A percentile compares a stretch with the other conserved stretches of the same genome.
These are phyloP conservation scores for Neocatenulostroma microsporum DNA, from an alignment of 2,329 filamentous ascomycete genomes.

Conservation along the genomic window DNA sequence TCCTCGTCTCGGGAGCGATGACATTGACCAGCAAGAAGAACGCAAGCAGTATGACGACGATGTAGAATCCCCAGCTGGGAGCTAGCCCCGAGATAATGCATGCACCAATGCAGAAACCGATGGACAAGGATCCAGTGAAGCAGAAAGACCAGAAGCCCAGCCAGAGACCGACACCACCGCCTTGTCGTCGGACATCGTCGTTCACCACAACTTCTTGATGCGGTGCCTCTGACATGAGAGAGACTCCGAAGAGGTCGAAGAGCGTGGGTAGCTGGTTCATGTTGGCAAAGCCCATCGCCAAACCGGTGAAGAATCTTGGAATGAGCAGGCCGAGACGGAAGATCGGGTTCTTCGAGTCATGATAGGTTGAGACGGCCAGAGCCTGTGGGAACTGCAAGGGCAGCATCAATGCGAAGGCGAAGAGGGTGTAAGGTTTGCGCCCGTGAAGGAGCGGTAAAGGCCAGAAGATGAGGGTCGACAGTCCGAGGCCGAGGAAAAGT, in stretches of 20 bases:
- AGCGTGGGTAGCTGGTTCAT: constrained; percentile 68
- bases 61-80: constrained; percentile 68
- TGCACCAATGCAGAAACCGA: constrained; percentile 66
- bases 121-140: constrained; percentile 61
- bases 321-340: constrained; percentile 57
- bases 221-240: constrained; percentile 62
- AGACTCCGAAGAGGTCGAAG: constrained; percentile 68
- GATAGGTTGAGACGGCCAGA: constrained; percentile 51
- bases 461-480: constrained; percentile 65
- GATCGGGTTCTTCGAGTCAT: constrained; percentile 48
- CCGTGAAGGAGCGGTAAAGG: constrained; percentile 67
- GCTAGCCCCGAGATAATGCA: constrained; percentile 56
- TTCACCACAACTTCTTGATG: constrained; percentile 63
- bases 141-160: constrained; percentile 71
- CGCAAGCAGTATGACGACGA: constrained; percentile 60
- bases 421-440: constrained; percentile 67
- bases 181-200: constrained; percentile 63
- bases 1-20: constrained; percentile 62
- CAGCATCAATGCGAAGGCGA: constrained; percentile 60
- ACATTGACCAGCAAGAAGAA: constrained; percentile 62
- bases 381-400: constrained; percentile 71
- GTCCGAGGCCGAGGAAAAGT: constrained; percentile 61
- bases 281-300: constrained; percentile 64
- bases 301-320: constrained; percentile 58
- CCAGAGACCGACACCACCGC: constrained; percentile 74